Evolutionary conservation across 805 yeast species (phyloP), one percentile per base, ranked within the genome.

Genomic region (Hanseniaspora guilliermondii): DNA sequence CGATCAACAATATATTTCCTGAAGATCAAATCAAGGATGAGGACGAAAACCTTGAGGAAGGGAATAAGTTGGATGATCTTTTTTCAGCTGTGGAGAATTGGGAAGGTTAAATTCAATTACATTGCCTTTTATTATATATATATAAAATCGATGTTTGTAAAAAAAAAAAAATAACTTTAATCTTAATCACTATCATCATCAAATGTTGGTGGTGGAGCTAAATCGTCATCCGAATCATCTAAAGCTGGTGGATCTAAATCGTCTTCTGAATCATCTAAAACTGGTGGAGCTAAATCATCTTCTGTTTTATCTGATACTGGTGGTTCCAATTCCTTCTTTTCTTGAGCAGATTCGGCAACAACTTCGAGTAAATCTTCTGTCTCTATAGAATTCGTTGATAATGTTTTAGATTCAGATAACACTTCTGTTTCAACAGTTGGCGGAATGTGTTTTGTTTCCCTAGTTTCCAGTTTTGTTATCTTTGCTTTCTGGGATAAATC

Each of bases 11-110:
- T 60, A 82, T 78, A 2, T 62, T 72, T 2, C 76, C 76, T 55
- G 74, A 76, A 56, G 87, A 81, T 60, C 73, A 72, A 58, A 61
- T 72, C 50, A 88, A 80, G 55, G 86, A 89, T 0, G 85, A 82
- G 45, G 85, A 81, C 59, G 73, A 32, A 19, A 7, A 37, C n/a
- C 30, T 14, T 16, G 35, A 25, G 3, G 47, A 53, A 22, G 41
- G 46, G 4, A 27, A 32, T 7, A 45, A 52, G 19, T 19, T 44
- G n/a, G 50, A 53, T 38, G 40, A 39, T 12, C 25, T 52, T 4
- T 41, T 52, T 30, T 25, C 40, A 25, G 32, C 47, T 2, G 45
- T 52, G 17, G 55, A 52, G n/a, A 19, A 42, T 32, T 52, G 49
- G 55, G 55, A 52, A 42, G n/a, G 30, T 6, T 50, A 30, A 33